Evolutionary conservation across 2,329 filamentous ascomycete genomes (phyloP).

Genomic region (Aaosphaeria pasadenensis): DNA sequence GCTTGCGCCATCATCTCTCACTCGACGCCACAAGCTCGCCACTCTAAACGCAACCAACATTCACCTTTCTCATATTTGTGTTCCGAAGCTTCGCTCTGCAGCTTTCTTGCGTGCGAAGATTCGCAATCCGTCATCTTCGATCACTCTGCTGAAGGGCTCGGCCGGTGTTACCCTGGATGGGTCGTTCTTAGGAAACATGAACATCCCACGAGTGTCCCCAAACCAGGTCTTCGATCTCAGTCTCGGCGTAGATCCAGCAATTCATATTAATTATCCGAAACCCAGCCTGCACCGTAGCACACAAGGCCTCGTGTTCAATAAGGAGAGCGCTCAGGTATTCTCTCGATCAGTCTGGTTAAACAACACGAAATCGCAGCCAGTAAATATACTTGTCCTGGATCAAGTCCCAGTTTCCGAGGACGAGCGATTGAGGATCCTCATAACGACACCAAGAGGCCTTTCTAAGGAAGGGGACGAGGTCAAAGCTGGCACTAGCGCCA

Average conservation of each 20-base stretch:
- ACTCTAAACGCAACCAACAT: constrained; percentile 52
- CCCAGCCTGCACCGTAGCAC: constrained; percentile 53
- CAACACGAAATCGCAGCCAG: constrained; percentile 46
- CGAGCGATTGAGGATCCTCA: constrained; percentile 53
- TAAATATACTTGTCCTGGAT: constrained; percentile 55
- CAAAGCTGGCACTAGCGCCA: constrained; percentile 8
- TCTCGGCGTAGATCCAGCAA: constrained; percentile 59
- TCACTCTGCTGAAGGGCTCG: constrained; percentile 56
- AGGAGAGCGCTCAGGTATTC: constrained; percentile 53
- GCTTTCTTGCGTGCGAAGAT: constrained; percentile 60
- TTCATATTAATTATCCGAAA: constrained; percentile 55
- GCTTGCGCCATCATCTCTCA: constrained; percentile 49
- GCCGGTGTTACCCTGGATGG: constrained; percentile 62
- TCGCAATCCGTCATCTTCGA: constrained; percentile 51
- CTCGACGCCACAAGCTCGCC: constrained; percentile 55
- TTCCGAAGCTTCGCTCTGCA: constrained; percentile 59
- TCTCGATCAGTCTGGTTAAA: constrained; percentile 48
- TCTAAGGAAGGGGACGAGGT: constrained; percentile 17
- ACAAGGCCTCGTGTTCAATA: constrained; percentile 50
- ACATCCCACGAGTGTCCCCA: constrained; percentile 54
- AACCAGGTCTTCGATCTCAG: constrained; percentile 54
- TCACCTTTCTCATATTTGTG: constrained; percentile 54
- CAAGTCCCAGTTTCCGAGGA: constrained; percentile 63
- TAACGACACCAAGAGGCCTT: constrained; percentile 51
- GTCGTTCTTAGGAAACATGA: constrained; percentile 58